Evolutionary conservation across 352 stramenopile genomes (phyloP), one percentile per base, ranked within the genome.

Genomic region (Phytopythium kandeliae): DNA sequence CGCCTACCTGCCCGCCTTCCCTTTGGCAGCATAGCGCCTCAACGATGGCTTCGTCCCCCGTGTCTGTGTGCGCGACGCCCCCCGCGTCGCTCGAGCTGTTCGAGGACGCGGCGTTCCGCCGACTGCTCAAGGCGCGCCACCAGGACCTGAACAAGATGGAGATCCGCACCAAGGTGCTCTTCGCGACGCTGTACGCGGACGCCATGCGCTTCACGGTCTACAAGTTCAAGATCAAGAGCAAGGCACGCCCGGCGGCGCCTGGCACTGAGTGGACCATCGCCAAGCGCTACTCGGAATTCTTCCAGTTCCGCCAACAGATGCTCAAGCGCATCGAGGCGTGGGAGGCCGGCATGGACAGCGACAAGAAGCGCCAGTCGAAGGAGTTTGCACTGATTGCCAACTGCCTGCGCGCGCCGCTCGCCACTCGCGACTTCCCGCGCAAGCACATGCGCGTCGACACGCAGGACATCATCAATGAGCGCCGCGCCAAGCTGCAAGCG

Each of bases 251-350:
- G 24, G 41, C 50, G 10, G 63, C 67, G 26, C 51, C 48, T 4
- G 60, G 55, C 51, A 31, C 46, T 10, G 65, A 65, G 63, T 89
- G 74, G 78, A 55, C 64, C 31, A 53, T 89, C 37, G 56, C 62
- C 46, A 83, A 83, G 51, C 71, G 78, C 35, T 89, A 82, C 55
- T 86, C 74, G 17, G 73, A 89, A 60, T 89, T 85, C 57, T 74
- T 69, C 38, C 38, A 51, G 36, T 82, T 87, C 50, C 78, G 75
- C 28, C 51, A 69, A 35, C 50, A 56, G 22, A 57, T 87, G 49
- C 52, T 84, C 38, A 63, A 76, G 51, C 55, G 66, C 41, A 69
- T 86, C 40, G 41, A 74, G 51, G 55, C 60, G 46, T 82, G 69
- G 71, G 67, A 86, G 25, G 47, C 62, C 22, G 52, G 64, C 30